phyloP scores from a whole-genome alignment of 352 stramenopile species.

The Globisporangium radiosum region DNA sequence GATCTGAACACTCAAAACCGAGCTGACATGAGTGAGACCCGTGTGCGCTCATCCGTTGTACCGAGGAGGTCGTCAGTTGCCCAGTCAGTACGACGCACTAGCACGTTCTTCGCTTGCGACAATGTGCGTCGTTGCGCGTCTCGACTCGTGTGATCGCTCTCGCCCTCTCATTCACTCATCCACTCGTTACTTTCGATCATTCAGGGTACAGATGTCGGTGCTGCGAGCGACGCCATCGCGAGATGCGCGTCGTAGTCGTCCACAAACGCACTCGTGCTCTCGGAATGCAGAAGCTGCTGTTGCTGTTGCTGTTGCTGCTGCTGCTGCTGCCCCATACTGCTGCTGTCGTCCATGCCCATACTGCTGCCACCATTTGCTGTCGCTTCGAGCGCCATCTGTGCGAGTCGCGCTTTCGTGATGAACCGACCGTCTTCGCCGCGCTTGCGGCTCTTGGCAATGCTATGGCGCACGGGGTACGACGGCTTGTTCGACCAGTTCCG shows the following conservation, averaged over 20 bases:
- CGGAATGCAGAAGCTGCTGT: slow-evolving; percentile 15
- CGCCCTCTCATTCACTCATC: background rate
- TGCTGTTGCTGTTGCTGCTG: slow-evolving; percentile 2
- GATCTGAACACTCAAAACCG: too few species aligned
- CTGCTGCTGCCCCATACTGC: slow-evolving; percentile 5
- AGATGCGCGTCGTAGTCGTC: slow-evolving; percentile 12
- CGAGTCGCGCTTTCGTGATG: slow-evolving; percentile 69
- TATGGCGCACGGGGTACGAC: slow-evolving; percentile 77
- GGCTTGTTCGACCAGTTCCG: slow-evolving; percentile 84
- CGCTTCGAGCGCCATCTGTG: slow-evolving; percentile 63
- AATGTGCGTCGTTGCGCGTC: background rate
- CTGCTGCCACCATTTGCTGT: slow-evolving; percentile 10
- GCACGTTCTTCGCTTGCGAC: too few species aligned
- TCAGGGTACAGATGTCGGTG: slow-evolving; percentile 5
- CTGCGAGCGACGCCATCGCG: slow-evolving; percentile 8
- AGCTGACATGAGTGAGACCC: too few species aligned
- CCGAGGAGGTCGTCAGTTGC: too few species aligned
- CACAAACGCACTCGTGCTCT: slow-evolving; percentile 13
- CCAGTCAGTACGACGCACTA: too few species aligned
- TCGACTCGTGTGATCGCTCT: background rate
- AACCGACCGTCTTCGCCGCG: slow-evolving; percentile 77
- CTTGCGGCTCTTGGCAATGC: slow-evolving; percentile 79
- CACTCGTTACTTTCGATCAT: background rate
- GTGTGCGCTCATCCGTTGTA: too few species aligned
- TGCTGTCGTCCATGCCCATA: background rate